A percentile compares a stretch with the other conserved stretches of the same genome.
These are phyloP conservation scores for Entomortierella beljakovae DNA, from an alignment of 192 early-diverging fungal species.

Conservation along the genomic window DNA sequence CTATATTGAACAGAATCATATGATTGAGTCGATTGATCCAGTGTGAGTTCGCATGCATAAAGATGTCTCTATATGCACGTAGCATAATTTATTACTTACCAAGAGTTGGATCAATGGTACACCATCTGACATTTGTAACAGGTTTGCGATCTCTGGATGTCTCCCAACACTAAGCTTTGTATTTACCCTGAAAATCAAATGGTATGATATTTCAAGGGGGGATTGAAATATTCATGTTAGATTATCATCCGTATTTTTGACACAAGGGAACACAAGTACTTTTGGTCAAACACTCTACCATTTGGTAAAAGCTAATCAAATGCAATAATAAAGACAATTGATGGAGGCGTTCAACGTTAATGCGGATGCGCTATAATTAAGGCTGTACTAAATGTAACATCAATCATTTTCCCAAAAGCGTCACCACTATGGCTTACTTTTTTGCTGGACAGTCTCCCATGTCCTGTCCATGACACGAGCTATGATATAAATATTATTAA, in stretches of 20 bases:
- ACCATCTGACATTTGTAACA: conserved; percentile 61
- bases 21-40: neutral
- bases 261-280: neutral
- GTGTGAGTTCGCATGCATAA: conserved; percentile 41
- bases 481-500: conserved; percentile 32
- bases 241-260: neutral
- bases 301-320: conserved; percentile 79
- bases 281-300: conserved; percentile 61
- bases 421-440: conserved; percentile 72
- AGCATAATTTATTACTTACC: conserved; percentile 41
- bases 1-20: conserved; percentile 34
- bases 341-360: neutral
- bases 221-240: neutral
- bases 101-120: conserved; percentile 69
- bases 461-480: conserved; percentile 74
- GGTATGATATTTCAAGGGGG: neutral
- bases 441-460: conserved; percentile 94
- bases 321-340: conserved; percentile 2
- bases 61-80: conserved; percentile 11
- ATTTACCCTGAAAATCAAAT: conserved; percentile 70
- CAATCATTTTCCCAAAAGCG: conserved; percentile 13
- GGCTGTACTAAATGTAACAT: conserved; percentile 1
- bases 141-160: conserved; percentile 54
- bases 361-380: neutral
- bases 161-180: conserved; percentile 71